A percentile compares a stretch with the other conserved stretches of the same genome.
Evolutionary conservation across 2,329 filamentous ascomycete genomes (phyloP).

Genomic region (Aaosphaeria arxii): DNA sequence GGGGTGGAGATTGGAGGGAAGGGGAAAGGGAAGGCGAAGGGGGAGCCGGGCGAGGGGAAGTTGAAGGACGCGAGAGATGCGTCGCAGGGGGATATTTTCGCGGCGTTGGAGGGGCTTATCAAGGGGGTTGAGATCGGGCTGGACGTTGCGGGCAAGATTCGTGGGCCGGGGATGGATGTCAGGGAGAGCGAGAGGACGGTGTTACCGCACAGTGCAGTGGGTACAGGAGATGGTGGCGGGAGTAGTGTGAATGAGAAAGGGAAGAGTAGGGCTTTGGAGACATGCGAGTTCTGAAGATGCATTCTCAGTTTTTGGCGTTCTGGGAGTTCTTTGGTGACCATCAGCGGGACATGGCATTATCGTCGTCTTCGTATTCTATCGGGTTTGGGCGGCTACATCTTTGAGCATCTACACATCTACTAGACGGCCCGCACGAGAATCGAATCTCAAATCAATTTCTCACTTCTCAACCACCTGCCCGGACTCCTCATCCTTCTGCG

Average conservation of each 20-base stretch:
- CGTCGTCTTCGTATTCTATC: too few relatives aligned
- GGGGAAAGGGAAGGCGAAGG: slow-evolving; percentile 30
- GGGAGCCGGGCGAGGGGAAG: slow-evolving; percentile 22
- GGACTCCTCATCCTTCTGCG: too few relatives aligned
- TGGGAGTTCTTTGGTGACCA: too few relatives aligned
- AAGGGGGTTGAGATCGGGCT: slow-evolving; percentile 34
- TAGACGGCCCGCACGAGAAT: too few relatives aligned
- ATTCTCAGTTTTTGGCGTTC: too few relatives aligned
- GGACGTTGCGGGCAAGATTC: slow-evolving; percentile 32
- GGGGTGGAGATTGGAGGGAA: slow-evolving; percentile 43
- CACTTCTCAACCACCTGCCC: too few relatives aligned
- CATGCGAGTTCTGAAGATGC: background rate
- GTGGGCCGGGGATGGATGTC: slow-evolving; percentile 15
- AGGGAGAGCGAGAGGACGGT: slow-evolving; percentile 8
- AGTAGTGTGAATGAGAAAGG: background rate
- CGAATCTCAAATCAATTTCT: too few relatives aligned
- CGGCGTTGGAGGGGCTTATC: slow-evolving; percentile 35
- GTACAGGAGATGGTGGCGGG: background rate
- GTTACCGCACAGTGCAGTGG: background rate
- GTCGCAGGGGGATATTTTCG: slow-evolving; percentile 32
- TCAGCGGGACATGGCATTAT: too few relatives aligned
- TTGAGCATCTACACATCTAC: too few relatives aligned
- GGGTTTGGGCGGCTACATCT: too few relatives aligned
- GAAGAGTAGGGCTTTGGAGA: background rate
- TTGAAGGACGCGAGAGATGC: slow-evolving; percentile 28